phyloP scores from a whole-genome alignment of 208 protist genomes.

The Leishmania arabica region DNA sequence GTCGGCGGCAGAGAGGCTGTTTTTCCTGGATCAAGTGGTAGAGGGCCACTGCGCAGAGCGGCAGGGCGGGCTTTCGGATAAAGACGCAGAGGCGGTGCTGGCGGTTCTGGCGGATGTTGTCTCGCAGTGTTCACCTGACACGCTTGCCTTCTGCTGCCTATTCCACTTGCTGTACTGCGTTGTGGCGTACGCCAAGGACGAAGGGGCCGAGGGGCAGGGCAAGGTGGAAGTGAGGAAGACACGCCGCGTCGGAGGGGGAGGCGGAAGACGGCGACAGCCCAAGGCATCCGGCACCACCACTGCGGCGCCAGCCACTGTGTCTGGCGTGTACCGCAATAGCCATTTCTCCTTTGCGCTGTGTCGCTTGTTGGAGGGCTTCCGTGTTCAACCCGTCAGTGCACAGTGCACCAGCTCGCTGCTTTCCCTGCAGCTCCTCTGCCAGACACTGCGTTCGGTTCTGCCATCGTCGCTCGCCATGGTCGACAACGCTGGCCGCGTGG shows the following conservation, averaged over 20 bases:
- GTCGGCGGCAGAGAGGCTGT: constrained; percentile 10
- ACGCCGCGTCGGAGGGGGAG: neutral
- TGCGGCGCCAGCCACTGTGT: neutral
- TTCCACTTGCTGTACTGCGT: constrained; percentile 30
- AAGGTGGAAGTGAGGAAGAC: neutral
- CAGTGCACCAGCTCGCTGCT: constrained; percentile 21
- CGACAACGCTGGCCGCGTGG: constrained; percentile 31
- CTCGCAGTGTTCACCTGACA: constrained; percentile 21
- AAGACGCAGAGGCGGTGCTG: constrained; percentile 16
- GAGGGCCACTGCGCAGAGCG: constrained; percentile 10
- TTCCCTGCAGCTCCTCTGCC: constrained; percentile 20
- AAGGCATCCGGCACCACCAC: neutral
- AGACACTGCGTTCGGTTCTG: constrained; percentile 29
- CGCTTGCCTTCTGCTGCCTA: constrained; percentile 22
- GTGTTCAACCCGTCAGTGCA: neutral
- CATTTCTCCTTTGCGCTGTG: constrained; percentile 37
- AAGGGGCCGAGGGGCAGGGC: neutral
- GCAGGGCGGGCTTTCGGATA: constrained; percentile 9
- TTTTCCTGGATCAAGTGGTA: constrained; percentile 22
- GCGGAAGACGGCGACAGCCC: neutral
- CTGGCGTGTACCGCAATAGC: constrained; percentile 26
- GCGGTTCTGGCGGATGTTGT: constrained; percentile 10
- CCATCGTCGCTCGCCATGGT: constrained; percentile 23
- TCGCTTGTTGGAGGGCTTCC: constrained; percentile 38
- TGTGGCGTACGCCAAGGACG: constrained; percentile 25